A percentile compares a stretch with the other conserved stretches of the same genome.
phyloP scores from a whole-genome alignment of 2,329 filamentous ascomycete species.

The Scortechinia acanthostroma region DNA sequence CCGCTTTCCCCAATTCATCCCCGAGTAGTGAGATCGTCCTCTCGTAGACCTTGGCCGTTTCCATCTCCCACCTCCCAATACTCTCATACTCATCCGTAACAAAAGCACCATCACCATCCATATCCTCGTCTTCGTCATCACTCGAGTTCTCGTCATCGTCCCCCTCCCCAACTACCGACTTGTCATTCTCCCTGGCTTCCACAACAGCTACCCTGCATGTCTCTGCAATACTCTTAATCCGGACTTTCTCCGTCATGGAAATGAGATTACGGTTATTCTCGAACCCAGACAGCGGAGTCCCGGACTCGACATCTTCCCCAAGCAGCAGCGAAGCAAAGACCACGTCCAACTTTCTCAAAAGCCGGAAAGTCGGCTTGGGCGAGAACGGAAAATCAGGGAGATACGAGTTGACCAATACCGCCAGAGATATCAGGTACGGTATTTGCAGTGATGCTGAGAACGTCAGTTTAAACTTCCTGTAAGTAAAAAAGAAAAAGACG shows the following conservation, averaged over 20 bases:
- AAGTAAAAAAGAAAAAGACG: slow-evolving; percentile 12
- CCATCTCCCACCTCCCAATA: slow-evolving; percentile 28
- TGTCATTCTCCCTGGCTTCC: slow-evolving; percentile 23
- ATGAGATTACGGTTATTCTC: slow-evolving; percentile 25
- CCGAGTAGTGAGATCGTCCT: slow-evolving; percentile 48
- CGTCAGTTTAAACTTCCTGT: background rate
- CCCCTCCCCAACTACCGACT: slow-evolving; percentile 13
- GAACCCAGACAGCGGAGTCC: slow-evolving; percentile 39
- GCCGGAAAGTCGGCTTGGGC: slow-evolving; percentile 36
- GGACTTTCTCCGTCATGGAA: slow-evolving; percentile 52
- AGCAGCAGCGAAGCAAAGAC: slow-evolving; percentile 47
- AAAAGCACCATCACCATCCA: slow-evolving; percentile 13
- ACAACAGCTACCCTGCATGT: slow-evolving; percentile 37
- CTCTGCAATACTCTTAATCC: slow-evolving; percentile 51
- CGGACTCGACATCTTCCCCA: slow-evolving; percentile 36
- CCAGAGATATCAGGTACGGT: background rate
- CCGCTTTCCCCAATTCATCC: slow-evolving; percentile 35
- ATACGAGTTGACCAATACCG: background rate
- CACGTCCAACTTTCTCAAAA: slow-evolving; percentile 47
- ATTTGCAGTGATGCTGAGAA: background rate
- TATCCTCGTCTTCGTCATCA: slow-evolving; percentile 7
- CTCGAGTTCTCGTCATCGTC: slow-evolving; percentile 12
- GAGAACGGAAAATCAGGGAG: slow-evolving; percentile 18
- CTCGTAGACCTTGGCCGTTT: slow-evolving; percentile 47
- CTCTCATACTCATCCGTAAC: background rate